Conservation (phyloP, 2,329 filamentous ascomycete genomes). For the Allantophomopsis cytisporea region DNA sequence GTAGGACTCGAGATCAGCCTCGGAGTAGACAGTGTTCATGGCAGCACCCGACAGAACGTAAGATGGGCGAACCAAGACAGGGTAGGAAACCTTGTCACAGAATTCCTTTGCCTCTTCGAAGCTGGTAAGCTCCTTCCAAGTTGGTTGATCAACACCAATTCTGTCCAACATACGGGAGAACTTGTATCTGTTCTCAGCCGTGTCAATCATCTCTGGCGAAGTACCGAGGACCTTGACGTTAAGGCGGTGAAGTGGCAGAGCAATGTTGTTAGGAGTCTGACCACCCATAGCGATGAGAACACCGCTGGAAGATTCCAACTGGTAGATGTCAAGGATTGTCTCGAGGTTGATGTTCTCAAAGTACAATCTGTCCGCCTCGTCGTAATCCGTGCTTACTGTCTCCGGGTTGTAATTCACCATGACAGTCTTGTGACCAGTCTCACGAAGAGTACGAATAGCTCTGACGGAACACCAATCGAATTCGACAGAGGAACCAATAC, state of each 20-base stretch:
- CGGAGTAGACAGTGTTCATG: slow-evolving; percentile 98
- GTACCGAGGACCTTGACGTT: slow-evolving; percentile 91
- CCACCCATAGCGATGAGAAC: slow-evolving; percentile 94
- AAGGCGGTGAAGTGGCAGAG: slow-evolving; percentile 72
- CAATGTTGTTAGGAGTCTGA: slow-evolving; percentile 96
- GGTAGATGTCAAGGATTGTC: slow-evolving; percentile 85
- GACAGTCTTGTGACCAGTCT: slow-evolving; percentile 79
- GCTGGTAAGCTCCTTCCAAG: slow-evolving; percentile 95
- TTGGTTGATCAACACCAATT: slow-evolving; percentile 89
- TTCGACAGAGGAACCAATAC: slow-evolving; percentile 94
- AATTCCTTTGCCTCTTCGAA: slow-evolving; percentile 82
- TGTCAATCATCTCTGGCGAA: slow-evolving; percentile 97
- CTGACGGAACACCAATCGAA: slow-evolving; percentile 99
- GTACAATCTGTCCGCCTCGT: slow-evolving; percentile 87
- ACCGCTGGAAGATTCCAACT: slow-evolving; percentile 69
- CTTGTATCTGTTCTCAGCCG: slow-evolving; percentile 94
- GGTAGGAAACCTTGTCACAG: slow-evolving; percentile 80
- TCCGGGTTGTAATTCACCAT: slow-evolving; percentile 96
- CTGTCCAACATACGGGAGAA: slow-evolving; percentile 96
- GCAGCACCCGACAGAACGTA: slow-evolving; percentile 95
- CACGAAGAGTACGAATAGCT: slow-evolving; percentile 79
- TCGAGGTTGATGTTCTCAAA: slow-evolving; percentile 94
- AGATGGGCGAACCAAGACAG: slow-evolving; percentile 86
- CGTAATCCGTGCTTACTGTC: slow-evolving; percentile 81
- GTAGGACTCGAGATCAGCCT: slow-evolving; percentile 81